Conservation (phyloP, 164 flowering plant genomes). For the Houttuynia cordata region DNA sequence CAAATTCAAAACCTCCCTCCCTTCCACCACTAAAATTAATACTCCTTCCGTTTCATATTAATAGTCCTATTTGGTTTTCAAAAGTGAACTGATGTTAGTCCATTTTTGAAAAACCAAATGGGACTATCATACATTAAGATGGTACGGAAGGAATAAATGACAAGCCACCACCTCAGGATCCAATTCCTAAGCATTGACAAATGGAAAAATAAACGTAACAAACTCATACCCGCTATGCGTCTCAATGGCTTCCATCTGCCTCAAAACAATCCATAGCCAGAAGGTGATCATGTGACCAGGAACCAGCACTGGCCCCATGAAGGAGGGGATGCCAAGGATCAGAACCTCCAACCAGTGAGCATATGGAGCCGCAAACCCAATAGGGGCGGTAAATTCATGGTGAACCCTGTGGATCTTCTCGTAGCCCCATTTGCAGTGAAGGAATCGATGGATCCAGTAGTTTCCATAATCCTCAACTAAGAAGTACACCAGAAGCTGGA, state of each 20-base stretch:
- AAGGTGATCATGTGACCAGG: slow-evolving; percentile 89
- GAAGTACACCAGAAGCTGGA: slow-evolving; percentile 65
- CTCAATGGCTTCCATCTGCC: slow-evolving; percentile 90
- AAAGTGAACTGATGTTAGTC: too few species aligned
- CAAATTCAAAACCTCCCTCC: neutral
- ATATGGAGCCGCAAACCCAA: slow-evolving; percentile 75
- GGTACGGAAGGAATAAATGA: too few species aligned
- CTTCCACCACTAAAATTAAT: neutral
- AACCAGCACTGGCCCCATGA: slow-evolving; percentile 74
- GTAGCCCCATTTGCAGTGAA: slow-evolving; percentile 77
- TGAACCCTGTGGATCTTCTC: slow-evolving; percentile 79
- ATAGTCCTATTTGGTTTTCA: too few species aligned
- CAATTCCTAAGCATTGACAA: neutral
- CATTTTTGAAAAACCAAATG: too few species aligned
- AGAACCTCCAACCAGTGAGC: slow-evolving; percentile 90
- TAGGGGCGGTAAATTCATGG: slow-evolving; percentile 83
- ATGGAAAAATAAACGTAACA: neutral
- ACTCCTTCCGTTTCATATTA: too few species aligned
- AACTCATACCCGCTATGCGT: slow-evolving; percentile 80
- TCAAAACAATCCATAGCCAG: slow-evolving; percentile 74
- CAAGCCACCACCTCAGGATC: neutral
- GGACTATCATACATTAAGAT: too few species aligned
- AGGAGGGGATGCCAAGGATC: slow-evolving; percentile 73
- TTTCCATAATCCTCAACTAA: slow-evolving; percentile 67
- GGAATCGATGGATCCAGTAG: slow-evolving; percentile 76